phyloP scores from a whole-genome alignment of 1,139 yeast species.

The Insectozyma bohioensis region DNA sequence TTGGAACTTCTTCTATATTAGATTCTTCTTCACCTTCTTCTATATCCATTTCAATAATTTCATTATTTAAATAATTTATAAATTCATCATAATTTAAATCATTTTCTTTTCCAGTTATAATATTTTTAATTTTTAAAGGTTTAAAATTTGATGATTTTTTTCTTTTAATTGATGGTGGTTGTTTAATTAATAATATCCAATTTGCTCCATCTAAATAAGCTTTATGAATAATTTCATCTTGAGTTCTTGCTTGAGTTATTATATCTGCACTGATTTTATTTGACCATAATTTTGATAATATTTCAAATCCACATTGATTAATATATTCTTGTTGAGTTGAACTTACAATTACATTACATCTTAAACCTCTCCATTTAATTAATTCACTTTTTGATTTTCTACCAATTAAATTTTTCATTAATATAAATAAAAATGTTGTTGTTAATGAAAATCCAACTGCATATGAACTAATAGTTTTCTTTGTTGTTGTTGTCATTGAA shows the following conservation, averaged over 20 bases:
- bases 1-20: neutral
- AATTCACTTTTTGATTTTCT: conserved; percentile 27
- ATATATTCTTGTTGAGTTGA: conserved; percentile 56
- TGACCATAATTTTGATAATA: conserved; percentile 68
- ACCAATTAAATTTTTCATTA: conserved; percentile 35
- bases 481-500: conserved; percentile 35
- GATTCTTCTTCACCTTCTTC: conserved; percentile 9
- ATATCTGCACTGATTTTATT: conserved; percentile 72
- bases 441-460: conserved; percentile 84
- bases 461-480: conserved; percentile 32
- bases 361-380: conserved; percentile 30
- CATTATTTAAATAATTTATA: conserved; percentile 45
- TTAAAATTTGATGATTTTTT: conserved; percentile 44
- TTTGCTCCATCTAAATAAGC: conserved; percentile 71
- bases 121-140: conserved; percentile 69
- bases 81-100: conserved; percentile 75
- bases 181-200: conserved; percentile 76
- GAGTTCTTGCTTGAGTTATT: conserved; percentile 44
- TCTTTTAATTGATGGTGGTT: conserved; percentile 24
- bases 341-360: conserved; percentile 82
- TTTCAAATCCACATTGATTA: conserved; percentile 59
- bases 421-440: conserved; percentile 40
- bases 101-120: conserved; percentile 57
- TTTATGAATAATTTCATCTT: conserved; percentile 65
- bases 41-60: conserved; percentile 27